A percentile compares a stretch with the other conserved stretches of the same genome.
Evolutionary conservation across 139 green algal species (phyloP).

Genomic region (Picochlorum sp.): DNA sequence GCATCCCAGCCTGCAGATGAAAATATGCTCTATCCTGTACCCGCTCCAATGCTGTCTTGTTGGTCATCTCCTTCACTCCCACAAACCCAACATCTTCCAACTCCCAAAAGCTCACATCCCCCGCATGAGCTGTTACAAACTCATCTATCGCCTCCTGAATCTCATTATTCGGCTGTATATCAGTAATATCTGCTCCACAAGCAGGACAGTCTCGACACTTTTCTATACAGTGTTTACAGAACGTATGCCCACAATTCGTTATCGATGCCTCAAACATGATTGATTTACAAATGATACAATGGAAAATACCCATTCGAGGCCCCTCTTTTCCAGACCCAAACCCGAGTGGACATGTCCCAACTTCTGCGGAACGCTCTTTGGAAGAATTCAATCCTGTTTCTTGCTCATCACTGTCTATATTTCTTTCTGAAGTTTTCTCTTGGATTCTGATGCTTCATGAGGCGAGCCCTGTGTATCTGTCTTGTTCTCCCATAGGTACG

Average conservation of each 20-base stretch:
- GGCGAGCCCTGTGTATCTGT: neutral
- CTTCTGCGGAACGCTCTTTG: neutral
- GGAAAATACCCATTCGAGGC: conserved; percentile 14
- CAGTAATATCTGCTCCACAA: conserved; percentile 22
- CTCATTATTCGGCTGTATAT: conserved; percentile 5
- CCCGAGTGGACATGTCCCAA: conserved; percentile 6
- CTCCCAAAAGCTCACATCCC: conserved; percentile 19
- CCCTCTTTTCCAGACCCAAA: conserved; percentile 1
- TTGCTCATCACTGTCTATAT: neutral
- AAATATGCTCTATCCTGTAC: conserved; percentile 12
- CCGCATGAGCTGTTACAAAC: conserved; percentile 22
- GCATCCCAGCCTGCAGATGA: conserved; percentile 26
- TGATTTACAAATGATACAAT: conserved; percentile 29
- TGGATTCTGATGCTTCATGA: neutral
- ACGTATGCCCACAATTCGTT: conserved; percentile 22
- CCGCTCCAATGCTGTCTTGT: neutral
- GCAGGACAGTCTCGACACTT: conserved; percentile 16
- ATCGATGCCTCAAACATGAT: conserved; percentile 14
- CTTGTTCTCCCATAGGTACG: neutral
- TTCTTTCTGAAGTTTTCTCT: neutral
- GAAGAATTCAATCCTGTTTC: neutral
- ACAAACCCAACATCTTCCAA: conserved; percentile 9
- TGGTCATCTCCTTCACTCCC: neutral
- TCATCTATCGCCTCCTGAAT: conserved; percentile 16
- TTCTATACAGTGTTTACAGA: conserved; percentile 19